Conservation (phyloP, 768 basidiomycete genomes). For the Boletus subcaerulescens region DNA sequence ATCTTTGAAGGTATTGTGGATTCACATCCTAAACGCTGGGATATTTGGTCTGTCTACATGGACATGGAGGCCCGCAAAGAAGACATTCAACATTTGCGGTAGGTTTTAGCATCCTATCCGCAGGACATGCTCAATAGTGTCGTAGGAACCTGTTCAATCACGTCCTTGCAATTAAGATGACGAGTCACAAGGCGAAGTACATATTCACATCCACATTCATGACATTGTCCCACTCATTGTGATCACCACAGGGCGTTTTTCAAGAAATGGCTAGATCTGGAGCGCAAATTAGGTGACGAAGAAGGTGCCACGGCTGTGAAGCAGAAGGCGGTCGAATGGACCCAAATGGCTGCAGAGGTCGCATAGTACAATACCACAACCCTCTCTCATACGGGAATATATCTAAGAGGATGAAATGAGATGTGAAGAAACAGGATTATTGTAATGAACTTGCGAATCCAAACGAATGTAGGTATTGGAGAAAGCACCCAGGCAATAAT, state of each 20-base stretch:
- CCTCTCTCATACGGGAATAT: constrained; percentile 33
- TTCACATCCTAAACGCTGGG: constrained; percentile 92
- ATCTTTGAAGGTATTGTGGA: constrained; percentile 96
- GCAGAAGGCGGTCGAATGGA: constrained; percentile 89
- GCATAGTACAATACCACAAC: constrained; percentile 14
- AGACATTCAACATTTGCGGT: constrained; percentile 80
- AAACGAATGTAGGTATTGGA: constrained; percentile 51
- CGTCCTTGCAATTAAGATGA: constrained; percentile 80
- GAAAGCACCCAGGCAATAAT: constrained; percentile 37
- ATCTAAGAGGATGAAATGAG: constrained; percentile 33
- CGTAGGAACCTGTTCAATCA: constrained; percentile 85
- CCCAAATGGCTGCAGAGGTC: constrained; percentile 49
- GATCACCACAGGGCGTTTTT: constrained; percentile 70
- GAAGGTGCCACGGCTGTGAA: constrained; percentile 80
- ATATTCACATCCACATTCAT: constrained; percentile 27
- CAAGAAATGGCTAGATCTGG: constrained; percentile 95
- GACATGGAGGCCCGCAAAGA: constrained; percentile 88
- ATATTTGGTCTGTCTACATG: constrained; percentile 94
- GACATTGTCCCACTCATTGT: constrained; percentile 3
- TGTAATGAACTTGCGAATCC: constrained; percentile 44
- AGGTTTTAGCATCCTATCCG: constrained; percentile 13
- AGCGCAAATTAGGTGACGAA: constrained; percentile 83
- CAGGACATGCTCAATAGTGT: neutral
- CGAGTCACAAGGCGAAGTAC: constrained; percentile 93
- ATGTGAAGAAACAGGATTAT: constrained; percentile 34